Conservation (phyloP, 257 asterid species). For the Haberlea rhodopensis region DNA sequence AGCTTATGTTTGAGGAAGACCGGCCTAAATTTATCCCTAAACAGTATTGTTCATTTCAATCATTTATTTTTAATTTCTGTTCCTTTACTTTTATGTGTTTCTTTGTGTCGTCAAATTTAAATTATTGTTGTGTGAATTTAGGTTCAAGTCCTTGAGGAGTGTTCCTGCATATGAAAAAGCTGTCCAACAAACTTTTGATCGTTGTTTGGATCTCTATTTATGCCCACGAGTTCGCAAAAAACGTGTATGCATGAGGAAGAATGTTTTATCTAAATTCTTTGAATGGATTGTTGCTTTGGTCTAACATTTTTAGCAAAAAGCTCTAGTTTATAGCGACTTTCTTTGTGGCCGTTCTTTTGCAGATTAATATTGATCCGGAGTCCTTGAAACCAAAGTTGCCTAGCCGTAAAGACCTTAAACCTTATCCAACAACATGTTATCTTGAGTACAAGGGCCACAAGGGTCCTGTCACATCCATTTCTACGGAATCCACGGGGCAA, state of each 20-base stretch:
- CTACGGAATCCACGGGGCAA: constrained; percentile 76
- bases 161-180: constrained; percentile 92
- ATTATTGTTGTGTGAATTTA: constrained; percentile 25
- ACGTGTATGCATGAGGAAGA: constrained; percentile 57
- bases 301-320: constrained; percentile 12
- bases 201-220: constrained; percentile 90
- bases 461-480: constrained; percentile 81
- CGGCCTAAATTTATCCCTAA: constrained; percentile 88
- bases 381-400: constrained; percentile 94
- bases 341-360: constrained; percentile 27
- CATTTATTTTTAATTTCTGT: constrained; percentile 6
- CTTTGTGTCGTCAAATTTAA: constrained; percentile 2
- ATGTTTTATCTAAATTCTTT: constrained; percentile 10
- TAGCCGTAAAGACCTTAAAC: constrained; percentile 84
- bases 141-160: constrained; percentile 70
- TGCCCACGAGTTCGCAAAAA: constrained; percentile 85
- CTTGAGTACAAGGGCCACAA: constrained; percentile 92
- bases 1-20: constrained; percentile 94
- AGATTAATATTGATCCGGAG: constrained; percentile 96
- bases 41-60: constrained; percentile 40
- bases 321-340: background rate
- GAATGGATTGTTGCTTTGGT: constrained; percentile 5
- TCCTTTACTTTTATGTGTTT: constrained; percentile 10
- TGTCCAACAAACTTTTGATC: constrained; percentile 76
- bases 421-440: constrained; percentile 88